phyloP scores from a whole-genome alignment of 2,329 filamentous ascomycete species.

The Microdochium nivale region DNA sequence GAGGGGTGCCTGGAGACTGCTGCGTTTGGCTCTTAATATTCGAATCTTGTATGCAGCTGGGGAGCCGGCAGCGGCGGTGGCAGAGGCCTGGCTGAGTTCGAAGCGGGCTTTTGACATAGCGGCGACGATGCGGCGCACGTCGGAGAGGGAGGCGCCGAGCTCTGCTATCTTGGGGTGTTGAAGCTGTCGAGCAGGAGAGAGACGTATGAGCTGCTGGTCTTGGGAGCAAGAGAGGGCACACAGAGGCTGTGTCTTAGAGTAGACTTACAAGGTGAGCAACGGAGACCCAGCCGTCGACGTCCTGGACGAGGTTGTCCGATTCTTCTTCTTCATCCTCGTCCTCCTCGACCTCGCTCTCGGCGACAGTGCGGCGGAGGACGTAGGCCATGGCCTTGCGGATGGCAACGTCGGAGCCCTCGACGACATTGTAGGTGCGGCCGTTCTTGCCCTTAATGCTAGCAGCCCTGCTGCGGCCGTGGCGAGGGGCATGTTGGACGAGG shows the following conservation, averaged over 20 bases:
- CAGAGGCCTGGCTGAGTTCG: slow-evolving; percentile 18
- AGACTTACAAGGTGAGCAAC: slow-evolving; percentile 28
- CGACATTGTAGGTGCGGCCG: slow-evolving; percentile 28
- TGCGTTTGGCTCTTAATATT: slow-evolving; percentile 10
- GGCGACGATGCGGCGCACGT: slow-evolving; percentile 23
- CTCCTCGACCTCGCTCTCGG: slow-evolving; percentile 24
- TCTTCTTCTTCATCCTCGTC: slow-evolving; percentile 11
- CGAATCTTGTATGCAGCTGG: neutral
- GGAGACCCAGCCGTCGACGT: slow-evolving; percentile 30
- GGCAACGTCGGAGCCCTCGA: slow-evolving; percentile 29
- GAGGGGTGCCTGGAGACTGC: slow-evolving; percentile 12
- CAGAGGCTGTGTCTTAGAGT: no score
- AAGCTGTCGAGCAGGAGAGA: no score
- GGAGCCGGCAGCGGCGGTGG: slow-evolving; percentile 12
- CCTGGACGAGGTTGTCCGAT: slow-evolving; percentile 20
- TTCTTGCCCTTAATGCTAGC: slow-evolving; percentile 29
- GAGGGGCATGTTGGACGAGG: slow-evolving; percentile 21
- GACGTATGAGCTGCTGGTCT: neutral
- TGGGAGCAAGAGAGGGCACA: no score
- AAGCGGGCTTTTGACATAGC: slow-evolving; percentile 28
- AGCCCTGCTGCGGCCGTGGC: slow-evolving; percentile 28
- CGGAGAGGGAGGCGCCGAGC: slow-evolving; percentile 24
- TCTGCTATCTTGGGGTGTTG: slow-evolving; percentile 23
- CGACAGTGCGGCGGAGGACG: slow-evolving; percentile 29
- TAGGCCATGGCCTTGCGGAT: slow-evolving; percentile 31